Evolutionary conservation across 2,329 filamentous ascomycete species (phyloP), one percentile per base, ranked within the genome.

Genomic region (Colletotrichum sp.): DNA sequence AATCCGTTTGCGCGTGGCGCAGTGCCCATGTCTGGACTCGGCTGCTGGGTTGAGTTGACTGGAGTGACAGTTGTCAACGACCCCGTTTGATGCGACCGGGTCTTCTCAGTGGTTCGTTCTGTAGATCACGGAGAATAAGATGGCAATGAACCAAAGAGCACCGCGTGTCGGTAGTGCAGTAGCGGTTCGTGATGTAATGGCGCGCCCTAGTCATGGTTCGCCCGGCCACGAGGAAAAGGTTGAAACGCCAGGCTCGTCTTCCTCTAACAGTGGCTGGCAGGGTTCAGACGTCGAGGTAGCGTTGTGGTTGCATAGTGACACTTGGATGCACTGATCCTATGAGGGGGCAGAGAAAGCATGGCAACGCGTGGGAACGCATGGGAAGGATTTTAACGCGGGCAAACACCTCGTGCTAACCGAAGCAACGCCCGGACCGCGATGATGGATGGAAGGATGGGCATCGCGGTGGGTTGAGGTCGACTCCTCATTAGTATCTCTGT

Each of bases 211-310:
- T 28, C 59, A 52, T 65, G 70, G 70, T 59, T 18, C 64, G 59
- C 74, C 74, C 36, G 59, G 70, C 70, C 70, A 60, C 34, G 57
- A 57, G 59, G 44, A 12, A 18, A 44, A 32, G 36, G 64, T 76
- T 74, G 70, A 74, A 76, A 76, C 74, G 30, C 59, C 59, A 68
- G 74, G 49, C 74, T 74, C 36, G 15, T 66, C 59, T 74, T 76
- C 70, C 70, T 74, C 74, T 32, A 30, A 76, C 74, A 76, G 62
- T 73, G 49, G 63, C 57, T 76, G 44, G 63, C 73, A 76, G 73
- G 73, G 73, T 73, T 68, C 39, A 52, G 69, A 36, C 44, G 21
- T 73, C 39, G 49, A 52, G 49, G 24, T 21, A 34, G n/a, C 34
- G 64, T 64, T 65, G 39, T 21, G 60, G 36, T 65, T 36, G 36